Conservation (phyloP, 805 yeast species). For the Zygosaccharomyces kombuchaensis region DNA sequence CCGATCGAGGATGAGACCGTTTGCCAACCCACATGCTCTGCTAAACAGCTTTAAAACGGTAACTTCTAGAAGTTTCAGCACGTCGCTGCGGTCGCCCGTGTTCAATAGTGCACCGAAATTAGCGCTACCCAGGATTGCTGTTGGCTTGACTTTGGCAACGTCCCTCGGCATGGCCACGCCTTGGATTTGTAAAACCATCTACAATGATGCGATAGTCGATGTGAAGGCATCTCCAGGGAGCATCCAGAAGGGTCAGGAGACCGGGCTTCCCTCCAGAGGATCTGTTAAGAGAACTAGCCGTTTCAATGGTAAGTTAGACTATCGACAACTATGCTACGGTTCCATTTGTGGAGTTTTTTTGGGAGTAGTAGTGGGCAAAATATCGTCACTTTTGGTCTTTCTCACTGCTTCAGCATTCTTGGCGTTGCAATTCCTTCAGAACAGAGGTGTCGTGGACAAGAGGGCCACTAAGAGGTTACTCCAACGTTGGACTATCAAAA, state of each 20-base stretch:
- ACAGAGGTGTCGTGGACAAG: slow-evolving; percentile 23
- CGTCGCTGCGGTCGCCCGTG: not conserved
- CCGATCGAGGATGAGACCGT: slow-evolving; percentile 7
- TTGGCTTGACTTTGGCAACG: slow-evolving; percentile 12
- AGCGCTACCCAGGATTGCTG: slow-evolving; percentile 6
- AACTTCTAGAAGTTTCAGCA: slow-evolving; percentile 1
- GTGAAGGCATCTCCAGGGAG: slow-evolving; percentile 14
- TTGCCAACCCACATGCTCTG: slow-evolving; percentile 9
- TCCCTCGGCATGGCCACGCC: slow-evolving; percentile 14
- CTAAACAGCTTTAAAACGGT: slow-evolving; percentile 6
- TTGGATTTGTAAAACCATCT: slow-evolving; percentile 14
- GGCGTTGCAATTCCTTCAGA: slow-evolving; percentile 26
- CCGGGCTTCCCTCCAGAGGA: slow-evolving; percentile 11
- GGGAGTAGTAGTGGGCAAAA: slow-evolving; percentile 29
- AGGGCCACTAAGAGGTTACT: slow-evolving; percentile 15
- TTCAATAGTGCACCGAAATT: not conserved
- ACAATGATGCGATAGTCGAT: slow-evolving; percentile 20
- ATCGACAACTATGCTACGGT: slow-evolving; percentile 29
- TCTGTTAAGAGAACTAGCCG: slow-evolving; percentile 10
- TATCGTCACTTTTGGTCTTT: slow-evolving; percentile 25
- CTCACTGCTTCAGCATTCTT: slow-evolving; percentile 20
- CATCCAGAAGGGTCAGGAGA: slow-evolving; percentile 12
- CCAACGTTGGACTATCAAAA: slow-evolving; percentile 16
- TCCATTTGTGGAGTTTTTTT: slow-evolving; percentile 27
- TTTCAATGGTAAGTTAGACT: slow-evolving; percentile 15